Evolutionary conservation across 1,284 basidiomycete genomes (phyloP), one percentile per base, ranked within the genome.

Genomic region (Pseudozyma pruni): DNA sequence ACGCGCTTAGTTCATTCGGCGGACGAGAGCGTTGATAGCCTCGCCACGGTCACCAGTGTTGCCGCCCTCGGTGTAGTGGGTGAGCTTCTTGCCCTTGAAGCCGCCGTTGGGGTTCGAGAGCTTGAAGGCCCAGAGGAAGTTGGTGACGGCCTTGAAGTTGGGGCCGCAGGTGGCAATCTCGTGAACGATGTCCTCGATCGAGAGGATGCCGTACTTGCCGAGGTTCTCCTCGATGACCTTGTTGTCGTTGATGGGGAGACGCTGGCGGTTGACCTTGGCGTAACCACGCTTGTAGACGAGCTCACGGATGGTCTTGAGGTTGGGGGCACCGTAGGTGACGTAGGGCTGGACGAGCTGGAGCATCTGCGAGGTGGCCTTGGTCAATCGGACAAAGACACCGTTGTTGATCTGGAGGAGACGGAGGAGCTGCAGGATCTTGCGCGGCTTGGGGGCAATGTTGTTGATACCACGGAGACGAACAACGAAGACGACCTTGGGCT

Each of bases 381-480:
- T 98, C 64, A 93, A 93, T 85, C 94, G 94, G 84, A 99, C 89
- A 83, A 99, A 98, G 63, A 98, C 91, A 86, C 95, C 96, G 84
- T 96, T 98, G 90, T 98, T 98, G 88, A 99, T 98, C 85, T 98
- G 96, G 76, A 97, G 90, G 69, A 99, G 90, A 81, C 95, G 93
- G 83, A 99, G 91, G 72, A 99, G 90, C 85, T 98, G 95, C 82
- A 98, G 86, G 84, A 98, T 97, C 88, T 98, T 98, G 85, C 94
- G 91, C 80, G 95, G 96, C 87, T 98, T 98, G 72, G 95, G 95
- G 63, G 95, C 93, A 83, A 98, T 95, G 85, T 98, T 94, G 86
- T 95, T 97, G 87, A 99, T 94, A 96, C 95, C 94, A 72, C 42
- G 68, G 25, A 81, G 94, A 86, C 95, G 91, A 81, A 99, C 86